phyloP scores from a whole-genome alignment of 805 yeast genomes.

The Yarrowia keelungensis region DNA sequence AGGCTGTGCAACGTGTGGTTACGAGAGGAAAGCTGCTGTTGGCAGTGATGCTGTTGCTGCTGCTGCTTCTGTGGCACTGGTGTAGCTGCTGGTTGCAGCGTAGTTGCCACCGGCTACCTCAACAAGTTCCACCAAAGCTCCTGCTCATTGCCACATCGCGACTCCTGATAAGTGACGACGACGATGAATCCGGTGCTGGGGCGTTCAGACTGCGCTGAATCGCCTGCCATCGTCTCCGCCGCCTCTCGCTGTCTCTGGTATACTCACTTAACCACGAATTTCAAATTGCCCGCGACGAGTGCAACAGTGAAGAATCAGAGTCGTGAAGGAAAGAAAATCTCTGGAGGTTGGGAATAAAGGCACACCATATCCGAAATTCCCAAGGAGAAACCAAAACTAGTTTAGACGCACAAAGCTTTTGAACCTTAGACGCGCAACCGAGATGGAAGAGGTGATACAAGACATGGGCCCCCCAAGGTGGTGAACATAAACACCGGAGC shows the following conservation, averaged over 20 bases:
- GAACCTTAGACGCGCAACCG: conserved; percentile 38
- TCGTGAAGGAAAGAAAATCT: conserved; percentile 32
- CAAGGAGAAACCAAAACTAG: conserved; percentile 36
- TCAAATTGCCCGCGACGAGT: conserved; percentile 29
- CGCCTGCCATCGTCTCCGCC: not conserved
- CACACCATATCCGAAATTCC: conserved; percentile 34
- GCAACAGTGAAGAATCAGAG: conserved; percentile 28
- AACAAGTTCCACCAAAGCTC: not conserved
- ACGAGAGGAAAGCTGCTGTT: not conserved
- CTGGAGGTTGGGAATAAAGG: conserved; percentile 34
- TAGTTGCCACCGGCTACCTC: too few species aligned
- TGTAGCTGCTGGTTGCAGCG: not conserved
- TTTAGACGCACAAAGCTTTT: conserved; percentile 26
- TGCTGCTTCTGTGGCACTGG: not conserved
- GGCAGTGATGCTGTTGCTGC: not conserved
- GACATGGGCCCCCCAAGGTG: not conserved
- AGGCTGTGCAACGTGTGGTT: not conserved
- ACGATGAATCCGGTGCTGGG: not conserved
- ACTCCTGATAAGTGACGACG: not conserved
- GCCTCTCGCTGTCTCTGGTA: conserved; percentile 37
- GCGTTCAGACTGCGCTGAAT: not conserved
- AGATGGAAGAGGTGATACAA: conserved; percentile 17
- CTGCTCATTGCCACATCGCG: not conserved
- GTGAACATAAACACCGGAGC: too few species aligned
- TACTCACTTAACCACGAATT: conserved; percentile 38